Evolutionary conservation across 139 green algal species (phyloP), one percentile per base, ranked within the genome.

Genomic region (Chlamydomonas urium): DNA sequence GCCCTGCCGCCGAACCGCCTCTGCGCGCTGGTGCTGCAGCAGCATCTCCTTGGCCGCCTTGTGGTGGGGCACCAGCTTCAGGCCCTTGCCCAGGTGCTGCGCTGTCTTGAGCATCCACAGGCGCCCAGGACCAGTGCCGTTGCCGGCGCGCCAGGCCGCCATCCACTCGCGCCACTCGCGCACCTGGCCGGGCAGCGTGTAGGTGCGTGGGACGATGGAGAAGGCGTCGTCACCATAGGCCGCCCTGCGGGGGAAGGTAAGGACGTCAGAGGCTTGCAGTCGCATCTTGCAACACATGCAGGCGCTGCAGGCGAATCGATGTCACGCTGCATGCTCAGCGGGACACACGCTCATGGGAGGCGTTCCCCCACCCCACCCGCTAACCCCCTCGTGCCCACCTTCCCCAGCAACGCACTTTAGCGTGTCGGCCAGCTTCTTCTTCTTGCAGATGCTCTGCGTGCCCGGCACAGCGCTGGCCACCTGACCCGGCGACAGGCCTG

Each of bases 101-200:
- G 75, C 66, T 8, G 82, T 87, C 70, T 87, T 87, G 37, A 87
- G 73, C 69, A 87, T 84, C 82, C 82, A 87, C 19, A 79, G 73
- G 38, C 61, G 45, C 36, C 35, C 63, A 32, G 56, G 33, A 24
- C 10, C 4, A 36, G 38, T 8, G 37, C 26, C 29, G 69, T 65
- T 28, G 56, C 69, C 24, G 58, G 53, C 33, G 4, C 61, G 48
- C 10, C 72, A 31, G 3, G 47, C 63, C 28, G 37, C 58, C 72
- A 77, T 77, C 72, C 72, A 77, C 26, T 34, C 24, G 32, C 62
- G 23, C 72, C 72, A 77, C 37, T 66, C 72, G 32, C 24, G n/a
- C 63, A 72, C 31, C 31, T 71, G 70, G 33, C n/a, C 38, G 3
- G 77, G 81, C n/a, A 87, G 57, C 29, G 47, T 62, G 60, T 82